Conservation (phyloP, 2,329 filamentous ascomycete species). For the Exophiala lecanii-corni region DNA sequence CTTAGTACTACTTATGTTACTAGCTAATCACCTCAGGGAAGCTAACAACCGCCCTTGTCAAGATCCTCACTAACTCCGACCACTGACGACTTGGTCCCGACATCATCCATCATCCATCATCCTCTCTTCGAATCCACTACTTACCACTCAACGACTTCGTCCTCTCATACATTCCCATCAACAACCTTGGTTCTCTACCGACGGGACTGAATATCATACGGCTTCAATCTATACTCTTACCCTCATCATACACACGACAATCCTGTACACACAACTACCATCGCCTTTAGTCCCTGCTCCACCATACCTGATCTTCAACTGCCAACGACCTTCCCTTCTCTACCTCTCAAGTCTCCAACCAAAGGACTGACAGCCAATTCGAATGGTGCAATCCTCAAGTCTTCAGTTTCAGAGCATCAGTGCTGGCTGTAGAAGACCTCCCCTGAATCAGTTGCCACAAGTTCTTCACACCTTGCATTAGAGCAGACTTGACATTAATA, state of each 20-base stretch:
- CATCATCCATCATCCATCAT: not conserved
- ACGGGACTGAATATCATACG: not conserved
- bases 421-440: not conserved
- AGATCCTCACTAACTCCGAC: not conserved
- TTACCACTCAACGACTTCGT: not conserved
- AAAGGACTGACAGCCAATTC: not conserved
- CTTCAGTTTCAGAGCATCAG: not conserved
- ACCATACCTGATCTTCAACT: constrained; percentile 1
- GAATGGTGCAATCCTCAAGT: constrained; percentile 2
- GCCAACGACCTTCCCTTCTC: not conserved
- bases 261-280: not conserved
- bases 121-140: not conserved
- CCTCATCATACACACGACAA: not conserved
- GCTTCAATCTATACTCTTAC: not conserved
- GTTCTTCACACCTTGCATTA: not conserved
- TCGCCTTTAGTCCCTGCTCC: not conserved
- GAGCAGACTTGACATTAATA: constrained; percentile 17
- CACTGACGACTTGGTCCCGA: not conserved
- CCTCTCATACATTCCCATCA: not conserved
- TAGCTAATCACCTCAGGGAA: too few species aligned
- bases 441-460: not conserved
- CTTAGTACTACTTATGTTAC: too few species aligned
- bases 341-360: not conserved
- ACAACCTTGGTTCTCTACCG: not conserved
- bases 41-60: too few species aligned